A percentile compares a stretch with the other conserved stretches of the same genome.
Conservation (phyloP, 805 yeast genomes). For the Saccharomycopsis sp. region DNA sequence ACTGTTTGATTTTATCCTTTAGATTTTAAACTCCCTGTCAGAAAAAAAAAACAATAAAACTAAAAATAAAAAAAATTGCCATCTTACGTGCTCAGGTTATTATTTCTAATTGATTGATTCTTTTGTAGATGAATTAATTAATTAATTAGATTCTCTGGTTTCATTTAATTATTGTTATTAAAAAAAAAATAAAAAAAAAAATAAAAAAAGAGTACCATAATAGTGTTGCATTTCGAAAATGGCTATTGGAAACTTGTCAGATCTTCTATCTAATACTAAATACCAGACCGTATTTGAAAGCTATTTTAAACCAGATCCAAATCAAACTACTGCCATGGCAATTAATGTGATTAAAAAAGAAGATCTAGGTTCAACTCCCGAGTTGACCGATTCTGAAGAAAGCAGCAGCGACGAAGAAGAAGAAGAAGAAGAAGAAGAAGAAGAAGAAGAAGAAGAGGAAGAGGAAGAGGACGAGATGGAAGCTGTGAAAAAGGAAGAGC, state of each 20-base stretch:
- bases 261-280: conserved; percentile 8
- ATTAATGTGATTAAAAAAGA: background rate
- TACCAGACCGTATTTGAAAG: conserved; percentile 7
- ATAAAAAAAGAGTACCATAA: too few species aligned
- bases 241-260: conserved; percentile 17
- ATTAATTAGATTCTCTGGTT: too few species aligned
- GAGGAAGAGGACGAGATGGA: background rate
- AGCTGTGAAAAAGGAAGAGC: background rate
- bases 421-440: conserved; percentile 2
- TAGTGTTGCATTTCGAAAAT: conserved; percentile 3
- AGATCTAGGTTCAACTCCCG: conserved; percentile 4
- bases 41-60: background rate
- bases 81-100: too few species aligned
- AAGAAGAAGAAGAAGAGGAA: background rate
- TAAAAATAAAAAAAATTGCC: too few species aligned
- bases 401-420: conserved; percentile 11
- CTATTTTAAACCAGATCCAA: background rate
- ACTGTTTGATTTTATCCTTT: background rate
- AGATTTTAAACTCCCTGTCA: background rate
- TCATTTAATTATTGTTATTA: too few species aligned
- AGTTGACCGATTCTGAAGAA: conserved; percentile 11
- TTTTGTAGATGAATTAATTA: too few species aligned
- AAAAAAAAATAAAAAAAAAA: too few species aligned
- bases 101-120: too few species aligned
- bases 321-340: background rate